Percentiles rank a stretch among this genome's conserved stretches.
Evolutionary conservation across 768 basidiomycete genomes (phyloP).

Genomic region (Cystobasidium ongulense): DNA sequence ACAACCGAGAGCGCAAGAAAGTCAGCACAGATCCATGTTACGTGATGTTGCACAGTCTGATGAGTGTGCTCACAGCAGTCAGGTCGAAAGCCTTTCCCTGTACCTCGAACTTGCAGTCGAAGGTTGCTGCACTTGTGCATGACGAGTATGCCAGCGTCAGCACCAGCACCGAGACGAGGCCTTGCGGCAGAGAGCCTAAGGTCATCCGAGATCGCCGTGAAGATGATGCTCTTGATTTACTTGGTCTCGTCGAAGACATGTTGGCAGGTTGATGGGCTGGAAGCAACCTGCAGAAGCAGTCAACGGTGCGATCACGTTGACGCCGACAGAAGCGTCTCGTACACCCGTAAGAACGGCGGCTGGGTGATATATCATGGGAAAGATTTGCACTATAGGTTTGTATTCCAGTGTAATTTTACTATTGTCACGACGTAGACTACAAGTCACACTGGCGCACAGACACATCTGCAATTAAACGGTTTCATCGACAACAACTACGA

Average conservation of each 20-base stretch:
- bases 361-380: no score
- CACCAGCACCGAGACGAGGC: neutral
- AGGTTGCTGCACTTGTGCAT: neutral
- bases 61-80: slow-evolving; percentile 6
- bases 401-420: no score
- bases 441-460: no score
- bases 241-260: neutral
- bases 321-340: no score
- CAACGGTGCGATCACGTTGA: neutral
- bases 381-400: no score
- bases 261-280: neutral
- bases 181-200: neutral
- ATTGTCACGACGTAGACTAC: no score
- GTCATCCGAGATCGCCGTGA: neutral
- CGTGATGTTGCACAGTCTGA: no score
- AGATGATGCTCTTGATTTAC: neutral
- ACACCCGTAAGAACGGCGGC: no score
- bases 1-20: neutral
- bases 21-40: no score
- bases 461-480: no score
- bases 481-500: no score
- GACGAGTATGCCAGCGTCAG: neutral
- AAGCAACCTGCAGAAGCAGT: neutral
- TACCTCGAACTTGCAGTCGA: slow-evolving; percentile 27
- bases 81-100: slow-evolving; percentile 21